phyloP scores from a whole-genome alignment of 768 basidiomycete species.

The Lyophyllum shimeji region DNA sequence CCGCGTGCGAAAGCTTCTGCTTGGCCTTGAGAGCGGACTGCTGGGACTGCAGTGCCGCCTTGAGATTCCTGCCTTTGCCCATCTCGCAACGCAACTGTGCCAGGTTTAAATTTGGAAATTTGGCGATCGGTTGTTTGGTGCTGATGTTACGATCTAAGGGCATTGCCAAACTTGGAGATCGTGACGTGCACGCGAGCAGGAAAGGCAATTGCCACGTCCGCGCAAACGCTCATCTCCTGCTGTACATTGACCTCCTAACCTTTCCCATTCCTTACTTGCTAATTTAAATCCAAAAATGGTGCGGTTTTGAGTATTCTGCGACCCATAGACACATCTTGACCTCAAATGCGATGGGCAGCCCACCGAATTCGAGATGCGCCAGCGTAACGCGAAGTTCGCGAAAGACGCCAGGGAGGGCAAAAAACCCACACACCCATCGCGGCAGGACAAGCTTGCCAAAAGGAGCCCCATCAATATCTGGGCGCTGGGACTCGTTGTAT shows the following conservation, averaged over 20 bases:
- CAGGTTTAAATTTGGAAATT: background rate
- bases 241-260: slow-evolving; percentile 12
- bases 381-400: slow-evolving; percentile 80
- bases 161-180: background rate
- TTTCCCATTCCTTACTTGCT: slow-evolving; percentile 14
- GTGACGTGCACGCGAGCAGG: slow-evolving; percentile 6
- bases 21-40: slow-evolving; percentile 66
- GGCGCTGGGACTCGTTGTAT: slow-evolving; percentile 72
- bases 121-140: slow-evolving; percentile 1
- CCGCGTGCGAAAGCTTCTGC: slow-evolving; percentile 51
- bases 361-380: slow-evolving; percentile 80
- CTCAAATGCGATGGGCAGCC: slow-evolving; percentile 46
- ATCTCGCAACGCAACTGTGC: slow-evolving; percentile 24
- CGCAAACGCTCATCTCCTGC: slow-evolving; percentile 4
- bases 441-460: slow-evolving; percentile 69
- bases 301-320: background rate
- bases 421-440: slow-evolving; percentile 70
- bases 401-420: slow-evolving; percentile 72
- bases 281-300: slow-evolving; percentile 30
- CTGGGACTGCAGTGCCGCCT: slow-evolving; percentile 67
- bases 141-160: background rate
- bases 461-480: slow-evolving; percentile 73
- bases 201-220: slow-evolving; percentile 19
- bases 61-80: slow-evolving; percentile 60
- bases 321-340: background rate